Conservation (phyloP, 2,329 filamentous ascomycete genomes). For the Sclerotinia minor region DNA sequence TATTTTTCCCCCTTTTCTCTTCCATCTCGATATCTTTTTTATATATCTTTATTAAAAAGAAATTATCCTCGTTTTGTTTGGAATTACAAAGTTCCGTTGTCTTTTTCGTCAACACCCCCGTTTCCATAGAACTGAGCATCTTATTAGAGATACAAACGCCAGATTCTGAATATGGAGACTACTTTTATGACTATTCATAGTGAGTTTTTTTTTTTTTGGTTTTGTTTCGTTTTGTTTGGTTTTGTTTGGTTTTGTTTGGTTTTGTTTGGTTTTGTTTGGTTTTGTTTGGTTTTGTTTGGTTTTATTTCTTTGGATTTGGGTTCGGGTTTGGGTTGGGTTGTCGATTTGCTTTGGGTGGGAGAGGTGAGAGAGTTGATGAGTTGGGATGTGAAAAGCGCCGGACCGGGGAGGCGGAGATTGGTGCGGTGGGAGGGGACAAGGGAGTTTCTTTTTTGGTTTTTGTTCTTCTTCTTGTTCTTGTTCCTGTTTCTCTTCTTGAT, state of each 20-base stretch:
- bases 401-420: too few species aligned
- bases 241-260: not conserved
- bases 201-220: conserved; percentile 46
- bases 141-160: conserved; percentile 43
- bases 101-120: conserved; percentile 26
- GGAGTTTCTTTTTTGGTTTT: too few species aligned
- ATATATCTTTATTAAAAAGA: not conserved
- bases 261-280: not conserved
- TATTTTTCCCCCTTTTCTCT: not conserved
- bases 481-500: too few species aligned
- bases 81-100: too few species aligned
- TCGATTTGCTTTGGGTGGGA: too few species aligned
- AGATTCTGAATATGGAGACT: conserved; percentile 64
- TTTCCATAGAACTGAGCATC: conserved; percentile 40
- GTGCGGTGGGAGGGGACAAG: too few species aligned
- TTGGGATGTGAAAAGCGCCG: too few species aligned
- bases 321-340: too few species aligned
- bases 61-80: not conserved
- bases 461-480: too few species aligned
- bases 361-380: too few species aligned
- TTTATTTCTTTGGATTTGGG: too few species aligned
- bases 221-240: conserved; percentile 5
- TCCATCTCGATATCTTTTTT: not conserved
- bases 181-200: conserved; percentile 92
- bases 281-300: conserved; percentile 4